Percentiles rank a stretch among this genome's conserved stretches.
phyloP scores from a whole-genome alignment of 2,329 filamentous ascomycete genomes.

The Fusarium multiceps region DNA sequence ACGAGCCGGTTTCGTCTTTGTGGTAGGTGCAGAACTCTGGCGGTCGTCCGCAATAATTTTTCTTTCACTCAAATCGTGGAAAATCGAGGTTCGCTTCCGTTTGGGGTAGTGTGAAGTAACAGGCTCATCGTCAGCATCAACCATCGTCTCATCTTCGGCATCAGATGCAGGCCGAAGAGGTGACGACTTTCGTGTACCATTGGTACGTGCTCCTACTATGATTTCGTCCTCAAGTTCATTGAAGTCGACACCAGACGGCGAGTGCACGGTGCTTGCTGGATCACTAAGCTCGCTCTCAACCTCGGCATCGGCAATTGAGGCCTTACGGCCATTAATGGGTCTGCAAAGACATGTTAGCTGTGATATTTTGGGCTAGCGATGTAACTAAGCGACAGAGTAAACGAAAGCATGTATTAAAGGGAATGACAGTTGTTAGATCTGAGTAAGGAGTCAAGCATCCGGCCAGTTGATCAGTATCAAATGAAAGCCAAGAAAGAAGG shows the following conservation, averaged over 20 bases:
- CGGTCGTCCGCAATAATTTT: constrained; percentile 54
- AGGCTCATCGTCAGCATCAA: constrained; percentile 55
- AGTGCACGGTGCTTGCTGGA: constrained; percentile 50
- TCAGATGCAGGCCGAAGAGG: constrained; percentile 49
- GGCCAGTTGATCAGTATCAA: not conserved
- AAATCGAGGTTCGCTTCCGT: constrained; percentile 65
- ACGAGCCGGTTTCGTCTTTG: constrained; percentile 47
- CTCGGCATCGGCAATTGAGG: constrained; percentile 54
- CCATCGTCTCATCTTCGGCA: constrained; percentile 59
- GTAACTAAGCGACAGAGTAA: not conserved
- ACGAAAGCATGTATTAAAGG: not conserved
- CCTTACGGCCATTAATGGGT: constrained; percentile 46
- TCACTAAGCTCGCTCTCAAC: constrained; percentile 59
- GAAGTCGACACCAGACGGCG: constrained; percentile 53
- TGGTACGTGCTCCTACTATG: constrained; percentile 59
- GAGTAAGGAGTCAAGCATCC: not conserved
- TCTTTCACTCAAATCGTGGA: constrained; percentile 62
- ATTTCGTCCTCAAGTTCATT: constrained; percentile 64
- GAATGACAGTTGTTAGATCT: not conserved
- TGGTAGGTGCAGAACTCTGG: constrained; percentile 29
- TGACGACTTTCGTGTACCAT: constrained; percentile 53
- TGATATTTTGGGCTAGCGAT: not conserved
- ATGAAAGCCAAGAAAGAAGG: not conserved
- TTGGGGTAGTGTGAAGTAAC: constrained; percentile 61
- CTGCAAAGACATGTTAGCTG: constrained; percentile 45